These are phyloP conservation scores for Solanum clarkiae DNA, from an alignment of 257 asterid species.

Conservation along the genomic window DNA sequence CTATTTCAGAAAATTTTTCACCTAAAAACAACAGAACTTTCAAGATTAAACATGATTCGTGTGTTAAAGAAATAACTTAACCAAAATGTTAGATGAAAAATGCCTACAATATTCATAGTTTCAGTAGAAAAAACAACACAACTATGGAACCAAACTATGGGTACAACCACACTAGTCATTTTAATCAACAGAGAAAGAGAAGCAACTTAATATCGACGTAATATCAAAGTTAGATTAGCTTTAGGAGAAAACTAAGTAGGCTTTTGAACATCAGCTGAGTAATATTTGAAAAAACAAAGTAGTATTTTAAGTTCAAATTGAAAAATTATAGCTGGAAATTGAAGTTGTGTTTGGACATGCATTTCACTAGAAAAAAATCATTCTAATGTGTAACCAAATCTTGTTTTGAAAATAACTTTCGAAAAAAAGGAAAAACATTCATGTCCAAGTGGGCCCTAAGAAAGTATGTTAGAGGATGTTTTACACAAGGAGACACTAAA, in stretches of 20 bases:
- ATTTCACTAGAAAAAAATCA: too few relatives aligned
- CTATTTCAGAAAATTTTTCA: slow-evolving; percentile 83
- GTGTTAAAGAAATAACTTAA: neutral
- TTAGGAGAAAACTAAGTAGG: neutral
- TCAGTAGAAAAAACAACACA: neutral
- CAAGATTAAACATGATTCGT: neutral
- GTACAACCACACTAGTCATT: neutral
- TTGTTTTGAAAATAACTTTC: too few relatives aligned
- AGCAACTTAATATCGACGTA: neutral
- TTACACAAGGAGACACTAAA: neutral
- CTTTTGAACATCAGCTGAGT: neutral
- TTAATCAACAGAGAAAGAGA: neutral
- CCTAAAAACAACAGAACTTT: slow-evolving; percentile 23
- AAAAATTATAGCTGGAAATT: too few relatives aligned
- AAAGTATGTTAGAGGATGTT: neutral
- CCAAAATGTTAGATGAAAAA: neutral
- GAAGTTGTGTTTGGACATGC: too few relatives aligned
- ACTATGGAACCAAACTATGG: neutral
- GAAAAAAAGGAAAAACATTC: too few relatives aligned
- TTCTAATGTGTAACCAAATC: too few relatives aligned
- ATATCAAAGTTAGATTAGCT: neutral
- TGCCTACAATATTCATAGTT: neutral
- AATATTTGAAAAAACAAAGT: too few relatives aligned
- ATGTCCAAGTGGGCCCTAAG: too few relatives aligned
- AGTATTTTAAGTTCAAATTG: too few relatives aligned